Base-by-base conservation (phyloP, 2,329 filamentous ascomycete species). In the Aaosphaeria pasadenensis region DNA sequence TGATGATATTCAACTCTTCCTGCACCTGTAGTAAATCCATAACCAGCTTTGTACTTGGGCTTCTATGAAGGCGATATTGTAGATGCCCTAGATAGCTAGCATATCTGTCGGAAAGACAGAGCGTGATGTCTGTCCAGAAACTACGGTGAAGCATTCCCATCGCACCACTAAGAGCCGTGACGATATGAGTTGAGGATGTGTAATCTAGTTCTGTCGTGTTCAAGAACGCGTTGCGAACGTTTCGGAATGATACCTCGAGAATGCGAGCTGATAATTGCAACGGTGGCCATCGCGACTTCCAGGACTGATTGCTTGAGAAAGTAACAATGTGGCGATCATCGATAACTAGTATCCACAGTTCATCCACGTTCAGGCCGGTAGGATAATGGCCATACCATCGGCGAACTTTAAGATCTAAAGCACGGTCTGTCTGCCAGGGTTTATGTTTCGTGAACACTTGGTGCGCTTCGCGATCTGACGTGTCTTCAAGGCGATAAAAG, bases 21-120 rank as follows among this genome's bases (percentile, higher is more conserved):
- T 74, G 72, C 7, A 71, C 71, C 35, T 74, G 69, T 1, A 75
- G 63, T 4, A 75, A 63, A 49, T 74, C 71, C 70, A 74, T 73
- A 6, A 74, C 71, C 3, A 74, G 58, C 43, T 72, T 74, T 5
- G 72, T 74, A 35, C 67, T 73, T 3, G 72, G 71, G 24, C 65
- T 60, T 29, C 71, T 60, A 46, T 73, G 70, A 1, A 75, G 59
- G 6, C 72, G 63, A 48, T 73, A 74, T 54, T 74, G 71, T 11
- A 75, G 58, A 50, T 74, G 71, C 11, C 69, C 63, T 4, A 74
- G 59, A 49, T 74, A 70, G 39, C 70, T 72, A 11, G 71, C 71
- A 54, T 70, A 75, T 42, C 72, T 58, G 51, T 74, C 71, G 0
- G 71, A 67, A 3, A 74, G 52, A 46, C 69, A 72, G 0, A 75